These are phyloP conservation scores for Penicillium sp. DNA, from an alignment of 2,329 filamentous ascomycete species.

Conservation along the genomic window DNA sequence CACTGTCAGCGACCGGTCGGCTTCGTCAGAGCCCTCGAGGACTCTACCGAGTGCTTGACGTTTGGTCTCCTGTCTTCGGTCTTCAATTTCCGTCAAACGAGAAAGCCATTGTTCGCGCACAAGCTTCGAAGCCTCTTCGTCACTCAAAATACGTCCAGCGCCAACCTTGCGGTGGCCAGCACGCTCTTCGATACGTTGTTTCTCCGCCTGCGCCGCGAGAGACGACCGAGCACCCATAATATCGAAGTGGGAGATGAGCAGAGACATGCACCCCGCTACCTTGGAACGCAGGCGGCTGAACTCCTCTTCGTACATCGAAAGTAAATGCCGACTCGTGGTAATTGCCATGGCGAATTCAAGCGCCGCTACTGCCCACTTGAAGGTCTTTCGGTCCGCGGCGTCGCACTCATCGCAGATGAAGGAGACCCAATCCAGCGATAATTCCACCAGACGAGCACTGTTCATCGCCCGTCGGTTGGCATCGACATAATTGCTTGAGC, in stretches of 20 bases:
- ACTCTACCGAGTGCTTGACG: constrained; percentile 84
- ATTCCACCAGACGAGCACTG: constrained; percentile 86
- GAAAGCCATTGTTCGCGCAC: constrained; percentile 70
- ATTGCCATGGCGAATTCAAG: constrained; percentile 97
- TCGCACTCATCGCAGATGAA: constrained; percentile 98
- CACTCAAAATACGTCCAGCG: constrained; percentile 65
- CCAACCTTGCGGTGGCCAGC: constrained; percentile 73
- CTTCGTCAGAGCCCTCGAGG: constrained; percentile 89
- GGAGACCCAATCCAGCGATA: constrained; percentile 93
- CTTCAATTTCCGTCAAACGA: constrained; percentile 70
- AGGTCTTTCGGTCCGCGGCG: constrained; percentile 88
- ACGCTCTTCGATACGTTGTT: constrained; percentile 75
- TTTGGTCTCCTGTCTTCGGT: constrained; percentile 69
- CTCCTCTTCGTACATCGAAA: constrained; percentile 83
- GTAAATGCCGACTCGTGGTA: constrained; percentile 85
- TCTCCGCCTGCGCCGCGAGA: constrained; percentile 87
- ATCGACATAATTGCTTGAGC: constrained; percentile 92
- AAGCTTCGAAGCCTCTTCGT: constrained; percentile 74
- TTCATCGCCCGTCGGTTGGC: constrained; percentile 94
- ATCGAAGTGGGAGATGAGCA: constrained; percentile 96
- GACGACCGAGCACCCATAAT: constrained; percentile 97
- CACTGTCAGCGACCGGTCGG: constrained; percentile 88
- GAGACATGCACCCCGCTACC: constrained; percentile 93
- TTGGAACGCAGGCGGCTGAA: constrained; percentile 77
- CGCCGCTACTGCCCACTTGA: constrained; percentile 92